phyloP scores from a whole-genome alignment of 106 monocot species.

The Alisma plantagoaquatica region DNA sequence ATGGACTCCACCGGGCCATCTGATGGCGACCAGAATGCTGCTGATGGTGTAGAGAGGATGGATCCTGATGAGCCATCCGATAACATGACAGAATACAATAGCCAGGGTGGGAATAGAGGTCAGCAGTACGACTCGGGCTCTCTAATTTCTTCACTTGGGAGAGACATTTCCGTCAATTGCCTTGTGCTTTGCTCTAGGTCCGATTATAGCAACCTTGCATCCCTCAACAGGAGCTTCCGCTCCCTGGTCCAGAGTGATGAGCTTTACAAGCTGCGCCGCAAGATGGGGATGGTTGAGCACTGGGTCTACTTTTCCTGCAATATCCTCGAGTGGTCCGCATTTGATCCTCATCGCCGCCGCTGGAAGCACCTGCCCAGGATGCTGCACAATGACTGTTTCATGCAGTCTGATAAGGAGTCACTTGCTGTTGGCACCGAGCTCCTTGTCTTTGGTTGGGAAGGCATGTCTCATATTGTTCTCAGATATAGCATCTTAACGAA shows the following conservation, averaged over 20 bases:
- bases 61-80: background rate
- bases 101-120: background rate
- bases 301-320: constrained; percentile 85
- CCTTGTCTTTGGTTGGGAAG: constrained; percentile 61
- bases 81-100: constrained; percentile 5
- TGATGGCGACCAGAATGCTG: too few species aligned
- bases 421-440: constrained; percentile 78
- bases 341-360: constrained; percentile 38
- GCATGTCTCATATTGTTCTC: constrained; percentile 34
- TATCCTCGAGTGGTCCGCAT: constrained; percentile 54
- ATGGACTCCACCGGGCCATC: too few species aligned
- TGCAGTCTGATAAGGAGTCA: constrained; percentile 70
- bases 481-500: constrained; percentile 51
- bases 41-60: background rate
- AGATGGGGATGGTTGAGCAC: constrained; percentile 34
- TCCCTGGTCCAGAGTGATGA: constrained; percentile 36
- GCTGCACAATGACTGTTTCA: constrained; percentile 57
- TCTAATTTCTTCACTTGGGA: constrained; percentile 35
- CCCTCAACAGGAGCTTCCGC: constrained; percentile 40
- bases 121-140: constrained; percentile 2
- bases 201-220: constrained; percentile 38
- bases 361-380: constrained; percentile 55
- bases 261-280: constrained; percentile 41
- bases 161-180: too few species aligned
- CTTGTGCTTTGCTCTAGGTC: constrained; percentile 42